These are phyloP conservation scores for Aurifilum marmelostoma DNA, from an alignment of 2,329 filamentous ascomycete genomes.

Conservation along the genomic window DNA sequence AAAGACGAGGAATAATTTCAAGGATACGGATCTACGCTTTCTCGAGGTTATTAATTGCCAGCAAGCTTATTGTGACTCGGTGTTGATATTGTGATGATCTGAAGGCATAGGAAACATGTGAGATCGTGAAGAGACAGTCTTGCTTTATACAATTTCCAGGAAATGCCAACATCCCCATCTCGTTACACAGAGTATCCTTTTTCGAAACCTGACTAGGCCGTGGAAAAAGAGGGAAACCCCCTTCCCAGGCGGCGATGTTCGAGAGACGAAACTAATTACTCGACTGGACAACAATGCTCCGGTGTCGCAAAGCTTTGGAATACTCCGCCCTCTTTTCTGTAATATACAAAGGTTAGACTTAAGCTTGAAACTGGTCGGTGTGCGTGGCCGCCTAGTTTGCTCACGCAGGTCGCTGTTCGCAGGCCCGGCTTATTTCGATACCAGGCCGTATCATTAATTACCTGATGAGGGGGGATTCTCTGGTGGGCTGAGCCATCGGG, in stretches of 20 bases:
- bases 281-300: not conserved
- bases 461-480: constrained; percentile 59
- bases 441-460: constrained; percentile 36
- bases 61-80: not conserved
- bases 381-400: not conserved
- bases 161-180: not conserved
- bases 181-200: not conserved
- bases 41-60: not conserved
- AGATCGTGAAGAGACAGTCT: not conserved
- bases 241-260: not conserved
- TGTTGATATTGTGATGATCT: not conserved
- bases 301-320: not conserved
- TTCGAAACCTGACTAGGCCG: not conserved
- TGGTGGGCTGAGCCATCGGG: constrained; percentile 60
- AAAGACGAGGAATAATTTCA: not conserved
- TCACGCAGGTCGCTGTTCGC: too few relatives aligned
- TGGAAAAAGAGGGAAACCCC: not conserved
- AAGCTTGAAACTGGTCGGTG: not conserved
- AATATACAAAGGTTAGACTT: not conserved
- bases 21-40: not conserved
- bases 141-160: not conserved
- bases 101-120: not conserved
- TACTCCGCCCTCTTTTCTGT: not conserved
- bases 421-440: constrained; percentile 52
- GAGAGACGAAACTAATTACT: not conserved